A percentile compares a stretch with the other conserved stretches of the same genome.
Conservation (phyloP, 352 stramenopile genomes). For the Phytophthora kernoviae region DNA sequence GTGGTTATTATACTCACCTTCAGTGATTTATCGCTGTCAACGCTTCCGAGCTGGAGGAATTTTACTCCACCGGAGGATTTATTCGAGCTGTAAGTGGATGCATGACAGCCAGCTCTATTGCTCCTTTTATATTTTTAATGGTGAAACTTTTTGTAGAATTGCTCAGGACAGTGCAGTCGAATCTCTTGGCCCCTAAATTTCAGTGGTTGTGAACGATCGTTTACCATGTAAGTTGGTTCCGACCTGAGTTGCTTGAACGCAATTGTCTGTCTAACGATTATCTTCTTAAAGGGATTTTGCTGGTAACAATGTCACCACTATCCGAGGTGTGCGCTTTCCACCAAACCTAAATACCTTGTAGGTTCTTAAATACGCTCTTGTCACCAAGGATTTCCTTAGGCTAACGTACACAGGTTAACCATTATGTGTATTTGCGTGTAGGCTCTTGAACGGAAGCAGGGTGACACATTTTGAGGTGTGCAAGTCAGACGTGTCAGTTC, state of each 20-base stretch:
- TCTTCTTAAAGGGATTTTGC: slow-evolving; percentile 28
- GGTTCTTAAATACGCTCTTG: neutral
- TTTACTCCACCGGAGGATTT: slow-evolving; percentile 36
- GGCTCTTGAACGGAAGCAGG: slow-evolving; percentile 34
- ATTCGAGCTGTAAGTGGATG: slow-evolving; percentile 30
- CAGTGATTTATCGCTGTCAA: slow-evolving; percentile 31
- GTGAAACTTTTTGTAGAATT: slow-evolving; percentile 13
- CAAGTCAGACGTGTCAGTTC: slow-evolving; percentile 30
- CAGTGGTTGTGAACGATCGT: slow-evolving; percentile 28
- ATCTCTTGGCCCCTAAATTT: slow-evolving; percentile 28
- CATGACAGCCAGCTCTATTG: neutral
- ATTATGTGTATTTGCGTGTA: slow-evolving; percentile 3
- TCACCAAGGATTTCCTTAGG: too few species aligned
- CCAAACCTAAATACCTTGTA: slow-evolving; percentile 33
- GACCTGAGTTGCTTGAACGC: neutral
- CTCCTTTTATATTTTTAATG: neutral
- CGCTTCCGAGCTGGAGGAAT: slow-evolving; percentile 20
- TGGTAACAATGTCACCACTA: slow-evolving; percentile 27
- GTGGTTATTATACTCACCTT: slow-evolving; percentile 8
- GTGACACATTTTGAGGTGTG: slow-evolving; percentile 38
- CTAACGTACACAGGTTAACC: too few species aligned
- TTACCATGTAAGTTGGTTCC: slow-evolving; percentile 33
- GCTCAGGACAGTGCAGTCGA: slow-evolving; percentile 24
- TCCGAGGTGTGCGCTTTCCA: slow-evolving; percentile 36
- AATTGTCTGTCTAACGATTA: neutral